Conservation (phyloP, 2,329 filamentous ascomycete species). For the Aspergillus sp. region DNA sequence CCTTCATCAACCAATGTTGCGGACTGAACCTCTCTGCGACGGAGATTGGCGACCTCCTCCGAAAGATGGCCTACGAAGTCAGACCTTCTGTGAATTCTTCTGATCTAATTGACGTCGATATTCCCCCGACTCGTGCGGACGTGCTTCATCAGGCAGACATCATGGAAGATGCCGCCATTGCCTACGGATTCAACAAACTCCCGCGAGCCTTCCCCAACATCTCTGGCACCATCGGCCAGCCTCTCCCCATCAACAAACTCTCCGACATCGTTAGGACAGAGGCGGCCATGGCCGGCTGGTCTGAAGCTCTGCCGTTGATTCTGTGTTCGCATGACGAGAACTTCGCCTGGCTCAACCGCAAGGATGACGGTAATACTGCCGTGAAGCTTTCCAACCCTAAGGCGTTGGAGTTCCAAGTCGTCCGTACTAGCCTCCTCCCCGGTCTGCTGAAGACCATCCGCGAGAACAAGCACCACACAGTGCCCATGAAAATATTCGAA, state of each 20-base stretch:
- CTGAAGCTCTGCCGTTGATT: slow-evolving; percentile 90
- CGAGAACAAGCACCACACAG: slow-evolving; percentile 80
- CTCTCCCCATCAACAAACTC: slow-evolving; percentile 88
- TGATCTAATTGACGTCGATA: slow-evolving; percentile 68
- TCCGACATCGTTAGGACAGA: slow-evolving; percentile 83
- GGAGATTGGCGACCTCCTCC: slow-evolving; percentile 69
- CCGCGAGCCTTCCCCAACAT: slow-evolving; percentile 80
- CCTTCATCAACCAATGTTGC: slow-evolving; percentile 89
- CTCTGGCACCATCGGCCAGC: slow-evolving; percentile 75
- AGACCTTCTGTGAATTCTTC: slow-evolving; percentile 61
- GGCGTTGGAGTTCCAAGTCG: slow-evolving; percentile 86
- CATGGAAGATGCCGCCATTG: slow-evolving; percentile 96
- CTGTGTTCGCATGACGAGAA: slow-evolving; percentile 98
- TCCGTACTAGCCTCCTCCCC: slow-evolving; percentile 75
- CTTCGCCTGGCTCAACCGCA: slow-evolving; percentile 87
- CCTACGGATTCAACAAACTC: slow-evolving; percentile 95
- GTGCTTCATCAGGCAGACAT: slow-evolving; percentile 95
- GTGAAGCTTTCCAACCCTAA: slow-evolving; percentile 87
- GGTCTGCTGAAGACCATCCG: slow-evolving; percentile 87
- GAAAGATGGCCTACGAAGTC: slow-evolving; percentile 82
- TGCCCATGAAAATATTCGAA: slow-evolving; percentile 90
- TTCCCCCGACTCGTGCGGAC: slow-evolving; percentile 86
- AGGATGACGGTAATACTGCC: slow-evolving; percentile 74
- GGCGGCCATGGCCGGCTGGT: slow-evolving; percentile 89
- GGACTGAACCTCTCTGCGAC: slow-evolving; percentile 68